phyloP scores from a whole-genome alignment of 2,329 filamentous ascomycete species.

The Dothideomycetidae sp. region DNA sequence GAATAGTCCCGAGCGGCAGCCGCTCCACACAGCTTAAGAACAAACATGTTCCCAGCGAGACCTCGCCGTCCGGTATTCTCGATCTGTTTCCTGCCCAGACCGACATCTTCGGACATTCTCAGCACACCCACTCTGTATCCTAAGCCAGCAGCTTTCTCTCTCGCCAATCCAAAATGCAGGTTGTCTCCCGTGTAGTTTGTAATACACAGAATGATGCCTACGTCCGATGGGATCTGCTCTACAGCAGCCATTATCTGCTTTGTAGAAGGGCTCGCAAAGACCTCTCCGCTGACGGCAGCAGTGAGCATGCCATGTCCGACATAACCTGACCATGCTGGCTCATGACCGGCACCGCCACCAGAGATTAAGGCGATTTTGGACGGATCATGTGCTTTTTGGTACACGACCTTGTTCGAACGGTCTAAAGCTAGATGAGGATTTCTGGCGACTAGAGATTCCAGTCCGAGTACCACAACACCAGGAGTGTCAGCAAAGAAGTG shows the following conservation, averaged over 20 bases:
- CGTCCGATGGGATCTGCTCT: slow-evolving; percentile 30
- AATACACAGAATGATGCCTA: slow-evolving; percentile 34
- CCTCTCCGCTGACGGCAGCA: slow-evolving; percentile 34
- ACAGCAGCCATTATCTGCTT: slow-evolving; percentile 38
- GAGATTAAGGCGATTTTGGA: slow-evolving; percentile 33
- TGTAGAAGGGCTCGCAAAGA: slow-evolving; percentile 34
- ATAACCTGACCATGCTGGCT: slow-evolving; percentile 36
- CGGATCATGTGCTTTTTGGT: slow-evolving; percentile 30
- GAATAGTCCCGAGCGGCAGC: slow-evolving; percentile 31
- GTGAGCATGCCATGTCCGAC: slow-evolving; percentile 36
- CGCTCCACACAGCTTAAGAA: slow-evolving; percentile 33
- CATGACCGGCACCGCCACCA: slow-evolving; percentile 35
- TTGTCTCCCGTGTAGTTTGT: slow-evolving; percentile 38
- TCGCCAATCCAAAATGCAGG: slow-evolving; percentile 35
- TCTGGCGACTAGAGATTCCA: slow-evolving; percentile 33
- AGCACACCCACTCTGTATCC: slow-evolving; percentile 34
- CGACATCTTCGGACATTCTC: slow-evolving; percentile 36
- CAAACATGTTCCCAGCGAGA: slow-evolving; percentile 37
- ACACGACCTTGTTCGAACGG: slow-evolving; percentile 34
- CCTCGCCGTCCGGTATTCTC: slow-evolving; percentile 36
- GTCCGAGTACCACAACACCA: slow-evolving; percentile 36
- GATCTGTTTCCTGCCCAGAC: slow-evolving; percentile 34
- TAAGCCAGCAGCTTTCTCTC: slow-evolving; percentile 32
- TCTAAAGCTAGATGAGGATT: slow-evolving; percentile 33
- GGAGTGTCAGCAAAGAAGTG: slow-evolving; percentile 40